Percentiles rank a stretch among this genome's conserved stretches.
Conservation (phyloP, 1,139 yeast species). For the Debaryomyces subglobosus region DNA sequence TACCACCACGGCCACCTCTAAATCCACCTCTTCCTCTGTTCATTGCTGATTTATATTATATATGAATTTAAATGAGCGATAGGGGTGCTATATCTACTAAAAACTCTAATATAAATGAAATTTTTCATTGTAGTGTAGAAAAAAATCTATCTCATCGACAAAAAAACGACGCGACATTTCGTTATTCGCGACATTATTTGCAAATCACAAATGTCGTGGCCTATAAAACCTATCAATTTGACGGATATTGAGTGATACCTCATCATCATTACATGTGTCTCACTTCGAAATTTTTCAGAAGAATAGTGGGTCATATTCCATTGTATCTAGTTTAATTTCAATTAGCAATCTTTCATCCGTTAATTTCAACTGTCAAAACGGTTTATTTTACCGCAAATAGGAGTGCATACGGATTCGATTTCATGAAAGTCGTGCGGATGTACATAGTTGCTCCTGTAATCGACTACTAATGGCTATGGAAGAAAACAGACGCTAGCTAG, state of each 20-base stretch:
- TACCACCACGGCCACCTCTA: conserved; percentile 67
- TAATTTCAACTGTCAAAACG: too few species aligned
- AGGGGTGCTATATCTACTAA: conserved; percentile 5
- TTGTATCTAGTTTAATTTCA: too few species aligned
- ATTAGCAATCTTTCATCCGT: too few species aligned
- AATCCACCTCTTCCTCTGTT: conserved; percentile 75
- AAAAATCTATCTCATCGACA: conserved; percentile 19
- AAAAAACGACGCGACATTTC: conserved; percentile 10
- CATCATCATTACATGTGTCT: not conserved
- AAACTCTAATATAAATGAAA: conserved; percentile 12
- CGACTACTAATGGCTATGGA: not conserved
- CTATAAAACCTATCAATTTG: not conserved
- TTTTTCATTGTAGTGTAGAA: conserved; percentile 17
- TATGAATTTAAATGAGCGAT: conserved; percentile 5
- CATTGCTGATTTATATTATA: conserved; percentile 29
- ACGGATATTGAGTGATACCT: not conserved
- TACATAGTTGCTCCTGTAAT: conserved; percentile 4
- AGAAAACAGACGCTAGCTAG: not conserved
- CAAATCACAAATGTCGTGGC: conserved; percentile 5
- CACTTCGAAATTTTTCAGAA: not conserved
- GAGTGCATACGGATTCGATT: conserved; percentile 1
- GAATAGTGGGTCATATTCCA: too few species aligned
- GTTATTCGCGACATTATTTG: not conserved
- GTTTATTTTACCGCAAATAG: not conserved
- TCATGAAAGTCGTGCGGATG: conserved; percentile 1